phyloP scores from a whole-genome alignment of 768 basidiomycete species.

The Calocera cornea region DNA sequence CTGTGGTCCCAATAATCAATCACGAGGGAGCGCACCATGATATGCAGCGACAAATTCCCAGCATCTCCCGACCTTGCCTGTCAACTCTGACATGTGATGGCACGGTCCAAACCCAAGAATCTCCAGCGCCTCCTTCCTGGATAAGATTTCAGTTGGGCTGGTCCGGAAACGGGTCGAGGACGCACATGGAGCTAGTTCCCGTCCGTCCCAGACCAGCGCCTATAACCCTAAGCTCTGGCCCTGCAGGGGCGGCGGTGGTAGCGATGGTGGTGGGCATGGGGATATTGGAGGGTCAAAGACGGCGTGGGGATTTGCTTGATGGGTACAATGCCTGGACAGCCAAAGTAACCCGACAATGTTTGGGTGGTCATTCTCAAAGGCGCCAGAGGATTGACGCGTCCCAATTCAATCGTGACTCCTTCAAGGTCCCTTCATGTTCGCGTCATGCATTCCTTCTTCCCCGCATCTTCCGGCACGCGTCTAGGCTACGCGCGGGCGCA shows the following conservation, averaged over 20 bases:
- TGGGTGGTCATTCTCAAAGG: too few relatives aligned
- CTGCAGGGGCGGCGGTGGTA: background rate
- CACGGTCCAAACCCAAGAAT: background rate
- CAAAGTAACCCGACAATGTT: too few relatives aligned
- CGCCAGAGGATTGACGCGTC: too few relatives aligned
- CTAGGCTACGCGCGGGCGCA: too few relatives aligned
- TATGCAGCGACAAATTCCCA: background rate
- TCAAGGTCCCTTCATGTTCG: too few relatives aligned
- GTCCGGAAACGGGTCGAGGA: background rate
- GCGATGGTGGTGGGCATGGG: background rate
- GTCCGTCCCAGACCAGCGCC: conserved; percentile 1
- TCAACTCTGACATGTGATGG: background rate
- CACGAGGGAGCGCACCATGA: background rate
- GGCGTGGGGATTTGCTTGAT: too few relatives aligned
- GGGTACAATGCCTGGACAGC: too few relatives aligned
- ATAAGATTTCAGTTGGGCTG: background rate
- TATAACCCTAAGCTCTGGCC: background rate
- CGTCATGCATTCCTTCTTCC: too few relatives aligned
- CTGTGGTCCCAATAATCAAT: background rate
- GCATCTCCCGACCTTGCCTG: background rate
- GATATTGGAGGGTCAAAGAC: background rate
- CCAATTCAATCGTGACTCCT: too few relatives aligned
- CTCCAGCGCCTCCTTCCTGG: background rate
- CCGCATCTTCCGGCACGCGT: too few relatives aligned
- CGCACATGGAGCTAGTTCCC: background rate